Evolutionary conservation across 2,329 filamentous ascomycete species (phyloP).

Genomic region (Neofusicoccum umdonicola): DNA sequence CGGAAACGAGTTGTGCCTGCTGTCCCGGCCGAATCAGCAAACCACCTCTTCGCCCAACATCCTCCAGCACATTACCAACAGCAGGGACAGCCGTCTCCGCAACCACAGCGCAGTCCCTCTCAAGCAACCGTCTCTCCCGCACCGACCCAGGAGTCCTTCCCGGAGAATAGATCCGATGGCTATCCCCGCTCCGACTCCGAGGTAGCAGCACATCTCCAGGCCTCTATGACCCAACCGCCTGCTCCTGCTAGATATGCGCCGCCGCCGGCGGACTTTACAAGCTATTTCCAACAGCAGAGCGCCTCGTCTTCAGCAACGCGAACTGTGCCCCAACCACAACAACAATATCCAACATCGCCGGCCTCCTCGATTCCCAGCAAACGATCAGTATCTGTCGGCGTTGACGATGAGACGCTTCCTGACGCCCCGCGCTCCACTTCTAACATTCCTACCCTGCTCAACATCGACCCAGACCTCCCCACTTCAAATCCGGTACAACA

Average conservation of each 20-base stretch:
- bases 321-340: conserved; percentile 5
- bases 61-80: conserved; percentile 12
- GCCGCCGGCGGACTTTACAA: conserved; percentile 14
- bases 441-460: conserved; percentile 13
- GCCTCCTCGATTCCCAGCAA: conserved; percentile 16
- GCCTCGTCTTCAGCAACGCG: not conserved
- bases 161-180: conserved; percentile 1
- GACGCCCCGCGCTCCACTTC: conserved; percentile 10
- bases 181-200: conserved; percentile 14
- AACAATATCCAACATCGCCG: conserved; percentile 14
- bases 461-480: conserved; percentile 8
- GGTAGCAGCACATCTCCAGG: conserved; percentile 14
- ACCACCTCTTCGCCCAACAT: conserved; percentile 15
- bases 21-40: conserved; percentile 34
- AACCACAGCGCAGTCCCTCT: conserved; percentile 9
- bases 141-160: conserved; percentile 8
- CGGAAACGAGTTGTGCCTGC: conserved; percentile 78
- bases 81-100: not conserved
- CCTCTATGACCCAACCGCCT: not conserved
- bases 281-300: conserved; percentile 7
- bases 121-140: conserved; percentile 8
- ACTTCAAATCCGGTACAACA: not conserved
- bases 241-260: conserved; percentile 5
- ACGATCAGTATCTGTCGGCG: conserved; percentile 1
- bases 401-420: conserved; percentile 2